These are phyloP conservation scores for Rhodotorula graminis DNA, from an alignment of 768 basidiomycete genomes.

Conservation along the genomic window DNA sequence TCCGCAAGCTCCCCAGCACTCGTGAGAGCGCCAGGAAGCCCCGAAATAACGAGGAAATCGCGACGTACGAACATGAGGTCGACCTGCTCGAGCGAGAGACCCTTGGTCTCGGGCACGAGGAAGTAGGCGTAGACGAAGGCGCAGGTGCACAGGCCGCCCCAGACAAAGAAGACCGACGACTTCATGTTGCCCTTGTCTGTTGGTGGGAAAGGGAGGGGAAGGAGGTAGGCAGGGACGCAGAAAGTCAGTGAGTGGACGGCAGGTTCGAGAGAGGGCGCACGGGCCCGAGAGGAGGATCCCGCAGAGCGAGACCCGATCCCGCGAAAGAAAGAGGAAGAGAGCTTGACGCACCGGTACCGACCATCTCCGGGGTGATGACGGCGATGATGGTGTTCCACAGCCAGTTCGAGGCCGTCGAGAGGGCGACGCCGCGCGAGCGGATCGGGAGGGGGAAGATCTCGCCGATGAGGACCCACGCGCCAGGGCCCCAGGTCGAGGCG, in stretches of 20 bases:
- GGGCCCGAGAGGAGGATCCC: too few species aligned
- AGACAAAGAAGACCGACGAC: conserved; percentile 67
- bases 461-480: conserved; percentile 54
- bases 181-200: conserved; percentile 41
- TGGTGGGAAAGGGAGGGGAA: conserved; percentile 26
- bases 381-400: conserved; percentile 72
- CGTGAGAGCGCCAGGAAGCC: neutral
- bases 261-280: too few species aligned
- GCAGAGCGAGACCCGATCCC: too few species aligned
- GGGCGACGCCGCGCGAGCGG: conserved; percentile 74
- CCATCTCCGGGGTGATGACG: conserved; percentile 50
- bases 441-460: conserved; percentile 80
- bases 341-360: too few species aligned
- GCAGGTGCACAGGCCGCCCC: conserved; percentile 56
- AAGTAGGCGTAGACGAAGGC: conserved; percentile 72
- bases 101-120: conserved; percentile 54
- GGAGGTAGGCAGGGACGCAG: too few species aligned
- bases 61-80: conserved; percentile 54
- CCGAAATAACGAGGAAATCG: too few species aligned
- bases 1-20: neutral
- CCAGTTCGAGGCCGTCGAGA: conserved; percentile 71
- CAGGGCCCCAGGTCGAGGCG: conserved; percentile 54
- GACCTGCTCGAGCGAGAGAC: conserved; percentile 73
- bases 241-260: too few species aligned
- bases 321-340: too few species aligned